Evolutionary conservation across 805 yeast genomes (phyloP).

Genomic region (Saccharomyces mikatae): DNA sequence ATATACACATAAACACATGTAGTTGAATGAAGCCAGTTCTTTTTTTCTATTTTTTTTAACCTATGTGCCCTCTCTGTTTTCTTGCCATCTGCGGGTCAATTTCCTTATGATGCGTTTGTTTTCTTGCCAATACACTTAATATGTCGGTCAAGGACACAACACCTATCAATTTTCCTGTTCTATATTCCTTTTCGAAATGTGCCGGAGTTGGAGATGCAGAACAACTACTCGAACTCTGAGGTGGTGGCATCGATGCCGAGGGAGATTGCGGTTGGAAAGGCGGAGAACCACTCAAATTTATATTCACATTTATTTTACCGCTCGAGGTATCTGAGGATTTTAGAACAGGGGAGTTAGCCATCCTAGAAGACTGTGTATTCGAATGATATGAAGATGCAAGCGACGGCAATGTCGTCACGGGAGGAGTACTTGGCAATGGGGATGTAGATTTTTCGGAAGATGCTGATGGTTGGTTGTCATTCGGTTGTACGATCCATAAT

Average conservation of each 20-base stretch:
- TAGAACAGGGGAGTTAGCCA: neutral
- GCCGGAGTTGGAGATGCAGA: conserved; percentile 15
- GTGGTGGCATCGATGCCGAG: neutral
- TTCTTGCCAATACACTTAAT: conserved; percentile 67
- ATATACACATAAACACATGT: neutral
- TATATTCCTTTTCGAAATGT: conserved; percentile 36
- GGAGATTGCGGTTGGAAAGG: neutral
- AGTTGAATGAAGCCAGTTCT: neutral
- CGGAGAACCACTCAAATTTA: neutral
- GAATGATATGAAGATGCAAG: neutral
- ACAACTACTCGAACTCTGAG: conserved; percentile 19
- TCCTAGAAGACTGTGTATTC: neutral
- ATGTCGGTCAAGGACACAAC: conserved; percentile 88
- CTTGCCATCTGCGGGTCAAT: conserved; percentile 85
- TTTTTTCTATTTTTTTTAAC: neutral
- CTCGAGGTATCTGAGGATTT: neutral
- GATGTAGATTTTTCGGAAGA: neutral
- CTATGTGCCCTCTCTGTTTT: conserved; percentile 66
- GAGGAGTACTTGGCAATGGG: neutral
- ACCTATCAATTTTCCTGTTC: conserved; percentile 77
- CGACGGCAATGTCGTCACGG: neutral
- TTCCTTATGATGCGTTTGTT: conserved; percentile 50
- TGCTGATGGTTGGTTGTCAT: neutral
- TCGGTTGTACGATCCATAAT: conserved; percentile 64
- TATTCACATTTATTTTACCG: neutral